Base-by-base conservation (phyloP, 2,329 filamentous ascomycete genomes). In the Colletotrichum sp. region DNA sequence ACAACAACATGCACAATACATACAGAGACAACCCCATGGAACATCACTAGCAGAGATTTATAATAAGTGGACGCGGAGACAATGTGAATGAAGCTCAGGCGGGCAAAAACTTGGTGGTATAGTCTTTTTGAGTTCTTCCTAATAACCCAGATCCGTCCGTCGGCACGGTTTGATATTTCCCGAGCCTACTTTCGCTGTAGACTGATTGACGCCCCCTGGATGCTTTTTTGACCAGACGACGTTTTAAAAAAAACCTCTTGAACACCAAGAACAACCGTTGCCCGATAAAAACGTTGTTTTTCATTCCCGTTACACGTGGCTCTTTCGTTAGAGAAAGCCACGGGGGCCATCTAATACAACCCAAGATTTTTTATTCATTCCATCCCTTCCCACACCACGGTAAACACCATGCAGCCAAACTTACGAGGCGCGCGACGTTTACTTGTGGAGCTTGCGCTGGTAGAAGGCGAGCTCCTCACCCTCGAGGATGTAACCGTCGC, bases 391-490 rank as follows among this genome's bases (percentile, higher is more conserved):
- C 60, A 39, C 21, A 15, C 7, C 13, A 49, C 71, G 39, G 60
- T 12, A 5, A 12, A 28, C 60, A 63, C 32, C 30, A 62, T 34
- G 12, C 21, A 63, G 4, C 5, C 36, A 8, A 24, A 16, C 26
- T 24, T 30, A 59, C 62, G 72, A 68, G 62, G 71, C 66, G 68
- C 68, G 36, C 16, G 16, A 80, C 21, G 77, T 92, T 91, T 98
- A 99, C 93, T 98, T 99, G 93, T 97, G 95, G 89, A 99, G 95
- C 90, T 96, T 96, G 91, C 95, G 95, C 94, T 98, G 96, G 95
- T 99, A 99, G 95, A 99, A 99, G 88, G 96, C 96, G 85, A 99
- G 93, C 93, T 99, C 97, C 89, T 99, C 97, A 85, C 97, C 97
- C 94, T 99, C 97, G 81, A 99, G 92, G 88, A 99, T 94, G 92